Evolutionary conservation across 768 basidiomycete species (phyloP).

Genomic region (Atractiella rhizophila): DNA sequence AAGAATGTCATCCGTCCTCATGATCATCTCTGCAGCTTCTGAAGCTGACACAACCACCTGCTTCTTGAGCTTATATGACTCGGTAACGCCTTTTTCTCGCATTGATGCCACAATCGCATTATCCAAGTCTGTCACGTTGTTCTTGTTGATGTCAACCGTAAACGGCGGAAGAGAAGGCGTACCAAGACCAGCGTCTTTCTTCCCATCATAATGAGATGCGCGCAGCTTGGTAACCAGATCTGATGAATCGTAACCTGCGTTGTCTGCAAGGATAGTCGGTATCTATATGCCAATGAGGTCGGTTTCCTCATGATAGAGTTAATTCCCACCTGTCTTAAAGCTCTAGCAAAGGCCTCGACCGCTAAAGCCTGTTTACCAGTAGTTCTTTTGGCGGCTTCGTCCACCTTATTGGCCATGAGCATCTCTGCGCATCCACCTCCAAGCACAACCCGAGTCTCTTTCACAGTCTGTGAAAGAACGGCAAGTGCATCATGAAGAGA

Average conservation of each 20-base stretch:
- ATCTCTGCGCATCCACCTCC: slow-evolving; percentile 97
- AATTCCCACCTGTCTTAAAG: slow-evolving; percentile 36
- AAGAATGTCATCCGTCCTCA: slow-evolving; percentile 38
- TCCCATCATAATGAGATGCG: slow-evolving; percentile 81
- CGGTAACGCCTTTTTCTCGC: slow-evolving; percentile 64
- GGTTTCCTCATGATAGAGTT: not conserved
- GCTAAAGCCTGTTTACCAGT: slow-evolving; percentile 92
- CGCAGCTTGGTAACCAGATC: slow-evolving; percentile 72
- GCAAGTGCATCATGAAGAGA: slow-evolving; percentile 93
- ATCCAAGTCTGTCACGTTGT: slow-evolving; percentile 52
- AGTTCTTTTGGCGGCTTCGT: slow-evolving; percentile 56
- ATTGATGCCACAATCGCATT: slow-evolving; percentile 63
- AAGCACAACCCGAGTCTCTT: slow-evolving; percentile 77
- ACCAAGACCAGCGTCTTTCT: slow-evolving; percentile 67
- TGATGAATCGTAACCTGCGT: slow-evolving; percentile 91
- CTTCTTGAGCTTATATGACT: slow-evolving; percentile 89
- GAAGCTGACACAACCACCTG: slow-evolving; percentile 84
- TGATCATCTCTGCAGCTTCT: slow-evolving; percentile 96
- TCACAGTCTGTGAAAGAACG: slow-evolving; percentile 88
- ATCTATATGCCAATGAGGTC: slow-evolving; percentile 29
- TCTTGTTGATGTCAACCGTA: not conserved
- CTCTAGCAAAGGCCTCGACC: slow-evolving; percentile 67
- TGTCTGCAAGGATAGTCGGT: slow-evolving; percentile 87
- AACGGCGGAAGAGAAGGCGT: slow-evolving; percentile 17
- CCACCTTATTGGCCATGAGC: slow-evolving; percentile 85